A percentile compares a stretch with the other conserved stretches of the same genome.
These are phyloP conservation scores for Triticum monococcum DNA, from an alignment of 176 grass and related monocot genomes.

Conservation along the genomic window DNA sequence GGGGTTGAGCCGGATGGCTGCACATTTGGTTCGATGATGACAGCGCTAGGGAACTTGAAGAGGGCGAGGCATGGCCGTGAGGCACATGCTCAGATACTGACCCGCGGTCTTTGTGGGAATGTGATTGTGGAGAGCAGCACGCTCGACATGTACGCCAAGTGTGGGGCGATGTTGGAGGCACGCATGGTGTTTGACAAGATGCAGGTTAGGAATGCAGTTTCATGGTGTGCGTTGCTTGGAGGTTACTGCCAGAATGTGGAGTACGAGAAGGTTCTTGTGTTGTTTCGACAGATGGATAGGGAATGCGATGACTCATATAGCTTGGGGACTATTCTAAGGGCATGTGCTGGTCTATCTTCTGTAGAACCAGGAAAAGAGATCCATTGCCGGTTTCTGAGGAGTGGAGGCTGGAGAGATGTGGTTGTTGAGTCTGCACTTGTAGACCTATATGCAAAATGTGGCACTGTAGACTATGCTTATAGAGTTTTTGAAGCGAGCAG, in stretches of 20 bases:
- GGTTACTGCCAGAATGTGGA: constrained; percentile 68
- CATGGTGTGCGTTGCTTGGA: constrained; percentile 69
- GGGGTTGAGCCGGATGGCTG: constrained; percentile 44
- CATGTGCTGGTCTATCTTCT: constrained; percentile 60
- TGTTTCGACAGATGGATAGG: constrained; percentile 64
- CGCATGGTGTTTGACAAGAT: constrained; percentile 75
- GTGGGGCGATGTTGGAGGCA: constrained; percentile 51
- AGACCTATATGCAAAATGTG: constrained; percentile 88
- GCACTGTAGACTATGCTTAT: constrained; percentile 58
- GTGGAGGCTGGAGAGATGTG: constrained; percentile 46
- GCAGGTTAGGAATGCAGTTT: constrained; percentile 60
- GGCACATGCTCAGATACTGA: constrained; percentile 52
- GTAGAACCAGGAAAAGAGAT: constrained; percentile 70
- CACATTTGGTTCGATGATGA: constrained; percentile 78
- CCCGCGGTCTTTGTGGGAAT: constrained; percentile 62
- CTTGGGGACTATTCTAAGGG: constrained; percentile 62
- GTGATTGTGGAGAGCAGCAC: constrained; percentile 85
- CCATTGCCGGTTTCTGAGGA: constrained; percentile 69
- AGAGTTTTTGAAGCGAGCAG: constrained; percentile 55
- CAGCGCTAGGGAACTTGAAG: constrained; percentile 57
- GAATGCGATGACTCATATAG: constrained; percentile 53
- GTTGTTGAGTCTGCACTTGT: constrained; percentile 74
- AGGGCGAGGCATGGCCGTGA: constrained; percentile 55
- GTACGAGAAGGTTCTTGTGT: constrained; percentile 43
- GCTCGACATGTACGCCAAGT: constrained; percentile 86